phyloP scores from a whole-genome alignment of 2,329 filamentous ascomycete genomes.

The Trichoderma atrobrunneum region DNA sequence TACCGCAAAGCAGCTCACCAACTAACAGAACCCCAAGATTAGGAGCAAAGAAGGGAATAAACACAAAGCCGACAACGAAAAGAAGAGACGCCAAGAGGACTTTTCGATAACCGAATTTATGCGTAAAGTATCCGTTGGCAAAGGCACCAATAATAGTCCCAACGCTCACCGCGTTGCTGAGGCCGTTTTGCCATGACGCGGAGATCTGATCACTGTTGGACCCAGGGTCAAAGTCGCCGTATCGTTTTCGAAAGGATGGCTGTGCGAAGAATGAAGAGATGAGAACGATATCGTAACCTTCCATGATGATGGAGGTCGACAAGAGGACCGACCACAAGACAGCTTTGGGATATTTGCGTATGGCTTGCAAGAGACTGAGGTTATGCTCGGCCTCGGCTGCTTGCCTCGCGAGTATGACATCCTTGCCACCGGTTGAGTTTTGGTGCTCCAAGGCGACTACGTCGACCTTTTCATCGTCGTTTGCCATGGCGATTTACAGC shows the following conservation, averaged over 20 bases:
- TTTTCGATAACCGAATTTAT: slow-evolving; percentile 39
- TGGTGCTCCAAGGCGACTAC: not conserved
- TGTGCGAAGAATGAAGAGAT: slow-evolving; percentile 39
- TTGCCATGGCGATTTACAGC: not conserved
- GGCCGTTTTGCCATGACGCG: slow-evolving; percentile 48
- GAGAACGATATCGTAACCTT: slow-evolving; percentile 38
- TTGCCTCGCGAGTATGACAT: not conserved
- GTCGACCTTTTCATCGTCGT: not conserved
- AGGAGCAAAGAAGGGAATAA: not conserved
- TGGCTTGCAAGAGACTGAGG: slow-evolving; percentile 23
- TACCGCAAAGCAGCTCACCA: not conserved
- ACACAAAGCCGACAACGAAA: not conserved
- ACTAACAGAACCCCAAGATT: not conserved
- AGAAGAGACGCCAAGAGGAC: not conserved
- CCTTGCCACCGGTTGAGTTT: not conserved
- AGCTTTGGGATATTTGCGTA: slow-evolving; percentile 34
- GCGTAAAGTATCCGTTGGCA: slow-evolving; percentile 23
- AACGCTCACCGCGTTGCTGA: slow-evolving; percentile 43
- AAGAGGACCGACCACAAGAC: slow-evolving; percentile 37
- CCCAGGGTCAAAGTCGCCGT: not conserved
- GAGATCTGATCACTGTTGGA: slow-evolving; percentile 31
- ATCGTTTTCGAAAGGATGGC: slow-evolving; percentile 21
- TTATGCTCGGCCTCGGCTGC: not conserved
- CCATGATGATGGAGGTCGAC: slow-evolving; percentile 42
- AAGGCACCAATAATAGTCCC: slow-evolving; percentile 48